A percentile compares a stretch with the other conserved stretches of the same genome.
These are phyloP conservation scores for Suillus luteus DNA, from an alignment of 768 basidiomycete genomes.

Conservation along the genomic window DNA sequence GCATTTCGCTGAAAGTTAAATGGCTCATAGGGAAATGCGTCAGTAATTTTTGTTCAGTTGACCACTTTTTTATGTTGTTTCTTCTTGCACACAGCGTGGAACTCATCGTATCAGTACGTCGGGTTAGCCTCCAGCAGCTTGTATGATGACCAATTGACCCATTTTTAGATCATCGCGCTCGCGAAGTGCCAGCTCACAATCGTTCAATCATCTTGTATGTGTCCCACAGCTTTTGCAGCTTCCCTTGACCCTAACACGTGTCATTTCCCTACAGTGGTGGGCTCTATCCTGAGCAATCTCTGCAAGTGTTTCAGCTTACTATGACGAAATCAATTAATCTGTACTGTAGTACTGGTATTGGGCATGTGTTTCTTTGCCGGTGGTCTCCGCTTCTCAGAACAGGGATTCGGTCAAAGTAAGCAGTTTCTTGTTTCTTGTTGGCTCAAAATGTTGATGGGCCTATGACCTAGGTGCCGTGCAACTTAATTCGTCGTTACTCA, in stretches of 20 bases:
- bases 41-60: conserved; percentile 10
- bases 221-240: not conserved
- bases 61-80: conserved; percentile 1
- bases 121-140: not conserved
- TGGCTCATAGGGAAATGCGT: conserved; percentile 33
- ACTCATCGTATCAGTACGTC: conserved; percentile 70
- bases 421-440: conserved; percentile 10
- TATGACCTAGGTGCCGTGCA: conserved; percentile 60
- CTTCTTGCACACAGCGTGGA: conserved; percentile 41
- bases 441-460: not conserved
- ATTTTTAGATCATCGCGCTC: conserved; percentile 71
- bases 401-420: conserved; percentile 73
- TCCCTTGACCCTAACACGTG: conserved; percentile 9
- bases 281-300: conserved; percentile 80
- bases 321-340: not conserved
- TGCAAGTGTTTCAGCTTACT: conserved; percentile 37
- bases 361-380: conserved; percentile 88
- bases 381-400: conserved; percentile 73
- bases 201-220: conserved; percentile 74
- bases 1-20: not conserved
- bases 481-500: conserved; percentile 71
- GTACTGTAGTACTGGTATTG: conserved; percentile 72
- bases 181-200: conserved; percentile 77
- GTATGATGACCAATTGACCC: not conserved
- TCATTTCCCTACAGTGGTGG: conserved; percentile 55